Base-by-base conservation (phyloP, 345 rosid species). In the Citrus cavaleriei region DNA sequence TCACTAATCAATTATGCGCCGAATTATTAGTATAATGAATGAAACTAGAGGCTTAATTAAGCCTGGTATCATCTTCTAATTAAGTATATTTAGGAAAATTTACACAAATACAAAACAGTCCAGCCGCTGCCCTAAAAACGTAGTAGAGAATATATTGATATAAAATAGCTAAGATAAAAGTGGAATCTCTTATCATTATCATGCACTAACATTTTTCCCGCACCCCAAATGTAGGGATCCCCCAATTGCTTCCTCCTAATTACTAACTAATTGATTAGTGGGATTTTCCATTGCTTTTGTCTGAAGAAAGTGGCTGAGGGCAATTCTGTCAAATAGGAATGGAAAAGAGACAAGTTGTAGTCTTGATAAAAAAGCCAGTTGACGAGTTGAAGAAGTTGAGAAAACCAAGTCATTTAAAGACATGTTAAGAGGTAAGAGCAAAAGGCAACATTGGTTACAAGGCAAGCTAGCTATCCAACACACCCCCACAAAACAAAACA, bases 231-330 rank as follows among this genome's bases (percentile, higher is more conserved):
- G 80, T 77, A 80, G 81, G 84, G 80, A 86, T 85, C 83, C 62
- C 54, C 83, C 80, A 51, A 80, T 86, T 79, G 79, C 58, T 80
- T 76, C 72, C 65, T 63, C 74, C 72, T 25, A 68, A 57, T 75
- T 2, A 79, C 78, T 73, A 54, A 54, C 58, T 57, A 81, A 70
- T 79, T 78, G 66, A 79, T 61, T 58, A 64, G 79, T 79, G 84
- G 87, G 76, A 65, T 83, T 78, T 40, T 54, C 80, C 82, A 85
- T 91, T 93, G 81, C 97, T 86, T 90, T 90, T 88, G 82, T 69
- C 70, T 71, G 87, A 90, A 93, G 94, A 85, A 90, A 93, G 89
- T 62, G 78, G 83, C 30, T 3, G 78, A 82, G 86, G 86, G 79
- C 79, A 81, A 74, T 76, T 68, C 63, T 34, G 88, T 75, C 62